Conservation (phyloP, 495 filamentous ascomycete species). For the Thermothielavioides terrestris region DNA sequence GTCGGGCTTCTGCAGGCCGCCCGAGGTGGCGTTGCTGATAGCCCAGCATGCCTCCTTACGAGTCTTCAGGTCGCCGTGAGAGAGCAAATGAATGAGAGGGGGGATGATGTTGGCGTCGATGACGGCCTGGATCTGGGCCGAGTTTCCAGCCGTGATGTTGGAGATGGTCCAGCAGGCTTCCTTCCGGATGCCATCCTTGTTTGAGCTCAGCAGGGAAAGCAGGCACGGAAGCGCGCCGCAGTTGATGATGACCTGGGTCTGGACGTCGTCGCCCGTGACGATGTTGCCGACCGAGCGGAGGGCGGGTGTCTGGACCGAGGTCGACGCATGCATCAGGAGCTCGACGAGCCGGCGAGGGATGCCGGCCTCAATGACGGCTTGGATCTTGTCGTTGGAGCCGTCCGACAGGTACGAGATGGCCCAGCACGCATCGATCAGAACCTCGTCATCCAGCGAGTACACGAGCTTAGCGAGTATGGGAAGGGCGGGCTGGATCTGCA, state of each 20-base stretch:
- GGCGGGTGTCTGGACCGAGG: slow-evolving; percentile 95
- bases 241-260: slow-evolving; percentile 99
- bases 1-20: slow-evolving; percentile 95
- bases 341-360: slow-evolving; percentile 97
- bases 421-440: slow-evolving; percentile 99
- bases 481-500: slow-evolving; percentile 94
- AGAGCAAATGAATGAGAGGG: slow-evolving; percentile 88
- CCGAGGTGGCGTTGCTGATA: slow-evolving; percentile 97
- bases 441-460: slow-evolving; percentile 97
- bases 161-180: slow-evolving; percentile 99
- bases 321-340: slow-evolving; percentile 97
- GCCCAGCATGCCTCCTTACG: slow-evolving; percentile 99
- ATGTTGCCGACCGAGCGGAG: slow-evolving; percentile 98
- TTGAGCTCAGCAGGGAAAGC: slow-evolving; percentile 84
- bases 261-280: slow-evolving; percentile 96
- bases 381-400: slow-evolving; percentile 98
- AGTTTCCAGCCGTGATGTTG: slow-evolving; percentile 97
- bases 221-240: slow-evolving; percentile 88
- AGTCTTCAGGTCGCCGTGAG: slow-evolving; percentile 97
- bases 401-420: slow-evolving; percentile 99
- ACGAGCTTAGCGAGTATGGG: slow-evolving; percentile 95
- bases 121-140: slow-evolving; percentile 92
- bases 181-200: slow-evolving; percentile 98
- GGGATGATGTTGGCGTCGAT: slow-evolving; percentile 96
- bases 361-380: slow-evolving; percentile 96